These are phyloP conservation scores for Herpetomonas samuelpessoai DNA, from an alignment of 208 protist species.

Conservation along the genomic window DNA sequence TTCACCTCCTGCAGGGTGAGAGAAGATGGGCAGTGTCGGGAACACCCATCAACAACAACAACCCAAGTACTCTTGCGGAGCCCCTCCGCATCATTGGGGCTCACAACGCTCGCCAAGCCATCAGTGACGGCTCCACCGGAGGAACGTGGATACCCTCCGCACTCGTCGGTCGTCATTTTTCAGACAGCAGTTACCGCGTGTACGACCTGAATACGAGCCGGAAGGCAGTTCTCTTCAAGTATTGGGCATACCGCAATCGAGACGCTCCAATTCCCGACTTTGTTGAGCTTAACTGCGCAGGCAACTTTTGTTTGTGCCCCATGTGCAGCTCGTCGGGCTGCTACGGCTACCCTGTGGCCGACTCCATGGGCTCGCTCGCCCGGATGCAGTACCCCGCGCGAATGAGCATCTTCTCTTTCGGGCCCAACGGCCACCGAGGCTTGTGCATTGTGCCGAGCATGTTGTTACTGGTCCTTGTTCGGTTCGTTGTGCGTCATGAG, in stretches of 20 bases:
- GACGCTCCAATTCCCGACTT: too few species aligned
- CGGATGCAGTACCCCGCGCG: not conserved
- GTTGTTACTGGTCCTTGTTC: constrained; percentile 17
- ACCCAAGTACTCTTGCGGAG: constrained; percentile 19
- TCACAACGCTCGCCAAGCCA: constrained; percentile 11
- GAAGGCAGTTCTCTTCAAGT: too few species aligned
- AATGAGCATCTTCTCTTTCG: not conserved
- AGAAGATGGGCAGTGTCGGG: constrained; percentile 54
- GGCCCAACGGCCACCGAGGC: not conserved
- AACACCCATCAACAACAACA: constrained; percentile 56
- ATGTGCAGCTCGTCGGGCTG: not conserved
- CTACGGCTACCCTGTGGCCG: not conserved
- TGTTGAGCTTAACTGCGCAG: too few species aligned
- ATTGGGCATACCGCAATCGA: too few species aligned
- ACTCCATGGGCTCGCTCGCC: not conserved
- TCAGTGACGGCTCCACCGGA: too few species aligned
- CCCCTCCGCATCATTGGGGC: constrained; percentile 28
- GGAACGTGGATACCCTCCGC: not conserved
- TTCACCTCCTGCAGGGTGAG: constrained; percentile 31
- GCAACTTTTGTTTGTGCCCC: not conserved
- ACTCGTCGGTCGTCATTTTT: too few species aligned
- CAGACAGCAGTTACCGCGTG: too few species aligned
- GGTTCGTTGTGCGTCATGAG: constrained; percentile 45
- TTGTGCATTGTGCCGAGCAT: constrained; percentile 13
- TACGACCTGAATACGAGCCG: too few species aligned